These are phyloP conservation scores for Neurospora sp. DNA, from an alignment of 495 filamentous ascomycete genomes.

Conservation along the genomic window DNA sequence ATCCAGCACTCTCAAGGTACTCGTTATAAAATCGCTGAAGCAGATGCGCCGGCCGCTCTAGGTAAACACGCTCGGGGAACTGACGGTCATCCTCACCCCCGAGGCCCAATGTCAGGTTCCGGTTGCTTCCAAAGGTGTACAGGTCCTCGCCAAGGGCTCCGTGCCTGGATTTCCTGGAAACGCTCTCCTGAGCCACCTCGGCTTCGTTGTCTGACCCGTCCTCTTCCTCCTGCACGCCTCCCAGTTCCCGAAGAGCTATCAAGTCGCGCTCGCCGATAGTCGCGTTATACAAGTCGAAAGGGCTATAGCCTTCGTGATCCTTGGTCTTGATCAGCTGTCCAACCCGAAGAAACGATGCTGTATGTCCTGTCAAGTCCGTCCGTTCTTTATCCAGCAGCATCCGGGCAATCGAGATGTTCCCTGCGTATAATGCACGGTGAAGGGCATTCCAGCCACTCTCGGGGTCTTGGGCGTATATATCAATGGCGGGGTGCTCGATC, in stretches of 20 bases:
- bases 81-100: constrained; percentile 90
- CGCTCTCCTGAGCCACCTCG: constrained; percentile 12
- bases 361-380: constrained; percentile 47
- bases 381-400: constrained; percentile 67
- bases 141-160: constrained; percentile 60
- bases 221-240: constrained; percentile 16
- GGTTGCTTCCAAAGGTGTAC: constrained; percentile 89
- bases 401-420: constrained; percentile 79
- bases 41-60: constrained; percentile 75
- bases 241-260: constrained; percentile 12
- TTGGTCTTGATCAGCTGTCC: constrained; percentile 83
- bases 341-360: constrained; percentile 31
- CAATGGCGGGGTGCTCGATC: constrained; percentile 69
- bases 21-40: constrained; percentile 58
- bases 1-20: constrained; percentile 32
- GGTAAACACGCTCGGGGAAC: constrained; percentile 69
- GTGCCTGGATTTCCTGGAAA: not conserved
- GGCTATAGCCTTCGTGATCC: constrained; percentile 87
- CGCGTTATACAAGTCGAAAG: constrained; percentile 80
- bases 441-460: constrained; percentile 96
- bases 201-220: constrained; percentile 33
- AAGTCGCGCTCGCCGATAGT: constrained; percentile 58
- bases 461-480: constrained; percentile 74
- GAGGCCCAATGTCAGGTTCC: constrained; percentile 84
- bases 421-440: constrained; percentile 85